A percentile compares a stretch with the other conserved stretches of the same genome.
These are phyloP conservation scores for Penicillium nucicola DNA, from an alignment of 495 filamentous ascomycete species.

Conservation along the genomic window DNA sequence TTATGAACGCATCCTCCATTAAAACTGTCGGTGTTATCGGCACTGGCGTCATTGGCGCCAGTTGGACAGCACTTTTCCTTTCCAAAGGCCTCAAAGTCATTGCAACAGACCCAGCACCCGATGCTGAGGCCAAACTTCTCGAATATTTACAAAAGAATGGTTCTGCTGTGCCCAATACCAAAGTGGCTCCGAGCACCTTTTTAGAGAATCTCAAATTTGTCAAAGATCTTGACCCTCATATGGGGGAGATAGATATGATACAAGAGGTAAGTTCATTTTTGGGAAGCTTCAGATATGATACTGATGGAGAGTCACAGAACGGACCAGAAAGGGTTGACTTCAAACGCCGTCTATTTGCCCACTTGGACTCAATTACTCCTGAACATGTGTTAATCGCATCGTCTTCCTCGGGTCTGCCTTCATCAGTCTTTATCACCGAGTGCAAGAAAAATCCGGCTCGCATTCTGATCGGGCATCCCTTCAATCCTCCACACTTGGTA, in stretches of 20 bases:
- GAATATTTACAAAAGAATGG: slow-evolving; percentile 10
- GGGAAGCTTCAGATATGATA: background rate
- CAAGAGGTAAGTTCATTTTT: slow-evolving; percentile 11
- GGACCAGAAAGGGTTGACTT: slow-evolving; percentile 17
- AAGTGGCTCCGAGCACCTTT: background rate
- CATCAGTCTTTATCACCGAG: slow-evolving; percentile 17
- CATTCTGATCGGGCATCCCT: slow-evolving; percentile 53
- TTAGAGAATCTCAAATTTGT: slow-evolving; percentile 15
- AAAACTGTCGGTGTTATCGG: slow-evolving; percentile 19
- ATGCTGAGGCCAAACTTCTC: slow-evolving; percentile 10
- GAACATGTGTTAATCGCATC: slow-evolving; percentile 14
- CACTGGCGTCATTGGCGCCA: slow-evolving; percentile 19
- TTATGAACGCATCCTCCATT: background rate
- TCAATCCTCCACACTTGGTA: slow-evolving; percentile 57
- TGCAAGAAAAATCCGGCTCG: slow-evolving; percentile 28
- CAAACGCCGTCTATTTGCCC: slow-evolving; percentile 18
- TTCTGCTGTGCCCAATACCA: background rate
- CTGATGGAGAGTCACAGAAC: slow-evolving; percentile 5
- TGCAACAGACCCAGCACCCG: slow-evolving; percentile 19
- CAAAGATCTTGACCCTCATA: slow-evolving; percentile 7
- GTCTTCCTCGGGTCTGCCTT: slow-evolving; percentile 22
- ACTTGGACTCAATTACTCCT: slow-evolving; percentile 16
- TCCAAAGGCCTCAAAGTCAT: slow-evolving; percentile 17
- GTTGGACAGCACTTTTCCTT: slow-evolving; percentile 21
- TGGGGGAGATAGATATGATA: slow-evolving; percentile 9